These are phyloP conservation scores for Phytopythium aichiense DNA, from an alignment of 352 stramenopile species.

Conservation along the genomic window DNA sequence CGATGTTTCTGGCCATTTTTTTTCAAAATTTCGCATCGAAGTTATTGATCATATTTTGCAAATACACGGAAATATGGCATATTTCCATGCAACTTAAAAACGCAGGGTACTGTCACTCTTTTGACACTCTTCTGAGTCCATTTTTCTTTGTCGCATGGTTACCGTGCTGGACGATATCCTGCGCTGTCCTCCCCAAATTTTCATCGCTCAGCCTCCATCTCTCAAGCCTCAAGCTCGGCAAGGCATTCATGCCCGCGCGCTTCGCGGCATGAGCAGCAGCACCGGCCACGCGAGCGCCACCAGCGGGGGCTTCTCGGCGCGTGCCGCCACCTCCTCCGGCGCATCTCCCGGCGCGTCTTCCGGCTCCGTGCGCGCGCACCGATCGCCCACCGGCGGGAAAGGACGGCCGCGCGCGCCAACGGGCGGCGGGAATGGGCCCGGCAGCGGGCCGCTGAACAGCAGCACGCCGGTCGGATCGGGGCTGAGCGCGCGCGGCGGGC, in stretches of 20 bases:
- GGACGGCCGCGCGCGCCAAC: neutral
- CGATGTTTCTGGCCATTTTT: too few relatives aligned
- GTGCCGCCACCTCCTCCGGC: neutral
- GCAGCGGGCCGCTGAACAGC: neutral
- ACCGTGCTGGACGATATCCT: neutral
- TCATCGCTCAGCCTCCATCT: neutral
- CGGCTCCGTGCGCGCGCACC: neutral
- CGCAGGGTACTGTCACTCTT: too few relatives aligned
- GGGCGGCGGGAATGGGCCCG: neutral
- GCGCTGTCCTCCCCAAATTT: slow-evolving; percentile 1
- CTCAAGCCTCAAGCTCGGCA: too few relatives aligned
- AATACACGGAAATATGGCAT: too few relatives aligned
- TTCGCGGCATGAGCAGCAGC: slow-evolving; percentile 8
- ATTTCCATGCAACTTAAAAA: too few relatives aligned
- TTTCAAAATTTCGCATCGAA: too few relatives aligned
- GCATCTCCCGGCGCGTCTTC: neutral
- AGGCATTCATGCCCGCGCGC: slow-evolving; percentile 1
- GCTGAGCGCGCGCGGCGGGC: neutral
- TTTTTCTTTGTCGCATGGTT: too few relatives aligned
- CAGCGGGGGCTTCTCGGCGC: neutral
- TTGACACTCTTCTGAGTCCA: too few relatives aligned
- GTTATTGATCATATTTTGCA: too few relatives aligned
- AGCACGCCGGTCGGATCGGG: neutral
- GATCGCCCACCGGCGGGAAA: neutral
- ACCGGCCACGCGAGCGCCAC: slow-evolving; percentile 1